phyloP scores from a whole-genome alignment of 768 basidiomycete species.

The Psilocybe cubensis region DNA sequence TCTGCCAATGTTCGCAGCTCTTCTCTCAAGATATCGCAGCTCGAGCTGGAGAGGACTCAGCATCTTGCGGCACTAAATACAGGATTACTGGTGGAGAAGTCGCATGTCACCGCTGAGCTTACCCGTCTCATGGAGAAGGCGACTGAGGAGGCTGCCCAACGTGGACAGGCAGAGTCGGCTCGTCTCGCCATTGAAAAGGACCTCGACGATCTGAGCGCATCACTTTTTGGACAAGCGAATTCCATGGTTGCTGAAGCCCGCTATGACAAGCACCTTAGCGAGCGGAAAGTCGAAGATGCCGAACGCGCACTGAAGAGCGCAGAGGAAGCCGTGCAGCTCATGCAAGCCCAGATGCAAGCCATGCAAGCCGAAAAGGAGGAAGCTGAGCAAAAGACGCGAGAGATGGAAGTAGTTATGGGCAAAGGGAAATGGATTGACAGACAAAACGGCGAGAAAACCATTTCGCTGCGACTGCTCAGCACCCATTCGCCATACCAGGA shows the following conservation, averaged over 20 bases:
- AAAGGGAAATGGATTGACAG: constrained; percentile 73
- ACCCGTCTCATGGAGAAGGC: constrained; percentile 92
- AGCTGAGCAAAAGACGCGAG: constrained; percentile 54
- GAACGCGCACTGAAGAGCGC: constrained; percentile 81
- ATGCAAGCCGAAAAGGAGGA: constrained; percentile 70
- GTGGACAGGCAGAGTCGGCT: constrained; percentile 89
- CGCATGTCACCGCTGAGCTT: constrained; percentile 89
- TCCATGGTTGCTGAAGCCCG: constrained; percentile 97
- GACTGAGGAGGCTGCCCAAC: constrained; percentile 90
- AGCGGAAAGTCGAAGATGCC: constrained; percentile 76
- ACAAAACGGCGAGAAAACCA: constrained; percentile 29
- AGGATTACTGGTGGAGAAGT: constrained; percentile 89
- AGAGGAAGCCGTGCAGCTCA: constrained; percentile 81
- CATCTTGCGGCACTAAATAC: constrained; percentile 91
- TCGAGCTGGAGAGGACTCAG: constrained; percentile 84
- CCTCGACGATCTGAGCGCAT: constrained; percentile 91
- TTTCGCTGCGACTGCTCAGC: constrained; percentile 54
- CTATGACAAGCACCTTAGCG: constrained; percentile 61
- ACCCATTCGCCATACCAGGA: constrained; percentile 81
- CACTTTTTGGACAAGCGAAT: constrained; percentile 91
- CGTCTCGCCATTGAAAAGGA: constrained; percentile 88
- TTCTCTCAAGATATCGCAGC: constrained; percentile 69
- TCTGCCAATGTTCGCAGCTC: constrained; percentile 61
- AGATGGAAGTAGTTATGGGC: constrained; percentile 56
- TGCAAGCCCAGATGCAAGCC: constrained; percentile 86